A percentile compares a stretch with the other conserved stretches of the same genome.
These are phyloP conservation scores for Cenococcum geophilum DNA, from an alignment of 495 filamentous ascomycete genomes.

Conservation along the genomic window DNA sequence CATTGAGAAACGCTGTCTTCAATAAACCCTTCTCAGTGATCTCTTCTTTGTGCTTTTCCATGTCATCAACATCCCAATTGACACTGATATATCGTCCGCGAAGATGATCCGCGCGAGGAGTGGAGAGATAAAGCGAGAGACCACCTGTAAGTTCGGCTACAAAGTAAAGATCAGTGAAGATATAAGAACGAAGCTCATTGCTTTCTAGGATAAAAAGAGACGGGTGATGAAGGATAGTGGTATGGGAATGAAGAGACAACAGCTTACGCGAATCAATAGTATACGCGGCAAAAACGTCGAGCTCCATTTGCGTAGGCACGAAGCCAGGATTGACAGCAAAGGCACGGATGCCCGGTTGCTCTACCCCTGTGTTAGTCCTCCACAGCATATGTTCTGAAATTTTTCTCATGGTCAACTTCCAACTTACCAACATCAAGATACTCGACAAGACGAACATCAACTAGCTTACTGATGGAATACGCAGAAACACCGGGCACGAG, in stretches of 20 bases:
- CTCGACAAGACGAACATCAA: not conserved
- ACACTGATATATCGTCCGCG: conserved; percentile 19
- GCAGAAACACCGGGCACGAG: conserved; percentile 8
- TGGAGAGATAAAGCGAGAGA: conserved; percentile 16
- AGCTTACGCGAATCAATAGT: conserved; percentile 3
- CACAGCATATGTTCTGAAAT: not conserved
- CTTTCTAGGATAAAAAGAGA: too few relatives aligned
- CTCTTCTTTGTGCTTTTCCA: conserved; percentile 20
- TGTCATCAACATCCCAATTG: conserved; percentile 29
- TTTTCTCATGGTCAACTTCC: not conserved
- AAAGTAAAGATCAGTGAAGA: too few relatives aligned
- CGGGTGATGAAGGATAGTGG: too few relatives aligned
- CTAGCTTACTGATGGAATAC: conserved; percentile 19
- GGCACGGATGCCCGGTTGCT: conserved; percentile 7
- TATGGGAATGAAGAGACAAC: too few relatives aligned
- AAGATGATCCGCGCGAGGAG: conserved; percentile 16
- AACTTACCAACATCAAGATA: conserved; percentile 11
- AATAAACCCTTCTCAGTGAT: conserved; percentile 21
- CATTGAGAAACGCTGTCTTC: not conserved
- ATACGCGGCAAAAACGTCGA: conserved; percentile 7
- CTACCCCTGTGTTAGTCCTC: not conserved
- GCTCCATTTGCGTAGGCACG: conserved; percentile 16
- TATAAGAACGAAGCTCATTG: too few relatives aligned
- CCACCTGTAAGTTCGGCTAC: conserved; percentile 16
- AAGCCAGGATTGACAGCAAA: conserved; percentile 14